Evolutionary conservation across 768 basidiomycete genomes (phyloP), one percentile per base, ranked within the genome.

Genomic region (Pisolithus sp.): DNA sequence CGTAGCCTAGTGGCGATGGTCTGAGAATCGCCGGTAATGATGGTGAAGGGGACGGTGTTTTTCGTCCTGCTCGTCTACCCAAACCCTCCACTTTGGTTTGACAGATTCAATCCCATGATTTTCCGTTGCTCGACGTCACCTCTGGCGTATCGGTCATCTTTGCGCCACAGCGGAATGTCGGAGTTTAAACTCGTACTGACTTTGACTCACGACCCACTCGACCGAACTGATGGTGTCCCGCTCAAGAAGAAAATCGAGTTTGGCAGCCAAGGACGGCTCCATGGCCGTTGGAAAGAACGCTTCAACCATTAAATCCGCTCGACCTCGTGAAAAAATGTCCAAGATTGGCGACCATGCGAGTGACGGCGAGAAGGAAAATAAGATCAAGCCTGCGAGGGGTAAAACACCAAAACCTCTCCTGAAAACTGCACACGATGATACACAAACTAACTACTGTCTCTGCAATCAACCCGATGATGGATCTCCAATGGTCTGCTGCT

Each of bases 401-500:
- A 67, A 64, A 55, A 34, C 34, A 15, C 53, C 60, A 54, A 68
- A 66, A 52, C 17, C 50, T 20, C 59, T 45, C 30, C 8, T 52
- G 38, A 62, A 56, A 46, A 52, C 53, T 12, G 26, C 62, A 42
- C 57, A 53, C 55, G 57, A 58, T 17, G 46, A 59, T 45, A 57
- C 48, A 31, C 61, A 52, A 65, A 60, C 28, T 60, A 64, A 37
- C 50, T 73, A 78, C 58, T 92, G 89, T 70, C 68, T 76, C 0
- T 93, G 90, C 66, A 73, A 76, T 21, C 76, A 77, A 46, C 78
- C 76, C 37, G 85, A 91, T 64, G 85, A 89, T 70, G 89, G 86
- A 30, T 76, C 84, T 6, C 88, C 89, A 12, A 90, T 91, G 89
- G 83, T 92, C 46, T 71, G 71, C 34, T 93, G 90, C 62, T 75